These are phyloP conservation scores for Xylaria grammica DNA, from an alignment of 495 filamentous ascomycete genomes.

Conservation along the genomic window DNA sequence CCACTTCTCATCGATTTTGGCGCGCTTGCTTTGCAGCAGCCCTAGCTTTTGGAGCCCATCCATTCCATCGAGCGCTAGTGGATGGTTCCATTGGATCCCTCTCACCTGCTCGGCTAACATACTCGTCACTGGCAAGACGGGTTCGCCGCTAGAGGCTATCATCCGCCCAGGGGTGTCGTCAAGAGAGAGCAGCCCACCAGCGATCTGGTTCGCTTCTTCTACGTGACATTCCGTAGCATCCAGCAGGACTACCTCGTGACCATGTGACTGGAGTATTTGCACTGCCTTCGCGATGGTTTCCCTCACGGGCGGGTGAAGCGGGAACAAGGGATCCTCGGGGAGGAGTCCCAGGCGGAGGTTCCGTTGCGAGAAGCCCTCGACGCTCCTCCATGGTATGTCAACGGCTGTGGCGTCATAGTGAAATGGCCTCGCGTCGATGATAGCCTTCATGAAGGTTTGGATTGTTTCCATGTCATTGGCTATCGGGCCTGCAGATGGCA, in stretches of 20 bases:
- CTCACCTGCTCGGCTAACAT: not conserved
- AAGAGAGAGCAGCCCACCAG: conserved; percentile 29
- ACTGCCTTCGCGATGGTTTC: conserved; percentile 56
- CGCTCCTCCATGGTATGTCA: conserved; percentile 53
- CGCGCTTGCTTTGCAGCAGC: not conserved
- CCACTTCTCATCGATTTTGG: conserved; percentile 22
- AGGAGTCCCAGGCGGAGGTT: conserved; percentile 60
- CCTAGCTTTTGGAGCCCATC: not conserved
- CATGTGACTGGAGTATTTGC: conserved; percentile 42
- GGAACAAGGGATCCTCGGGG: conserved; percentile 58
- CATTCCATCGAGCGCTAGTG: not conserved
- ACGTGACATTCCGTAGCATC: conserved; percentile 25
- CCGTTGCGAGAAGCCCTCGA: conserved; percentile 13
- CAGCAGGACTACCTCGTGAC: conserved; percentile 52
- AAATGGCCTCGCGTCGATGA: conserved; percentile 54
- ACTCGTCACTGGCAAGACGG: not conserved
- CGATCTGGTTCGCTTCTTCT: conserved; percentile 26
- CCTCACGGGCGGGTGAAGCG: conserved; percentile 63
- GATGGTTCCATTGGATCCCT: conserved; percentile 4
- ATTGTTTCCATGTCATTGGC: conserved; percentile 52
- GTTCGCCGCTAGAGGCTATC: conserved; percentile 4
- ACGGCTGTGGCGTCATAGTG: conserved; percentile 50
- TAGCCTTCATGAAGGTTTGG: conserved; percentile 56
- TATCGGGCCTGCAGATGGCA: conserved; percentile 58
- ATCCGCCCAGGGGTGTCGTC: conserved; percentile 29